Base-by-base conservation (phyloP, 2,329 filamentous ascomycete species). In the Colletotrichum musicola region DNA sequence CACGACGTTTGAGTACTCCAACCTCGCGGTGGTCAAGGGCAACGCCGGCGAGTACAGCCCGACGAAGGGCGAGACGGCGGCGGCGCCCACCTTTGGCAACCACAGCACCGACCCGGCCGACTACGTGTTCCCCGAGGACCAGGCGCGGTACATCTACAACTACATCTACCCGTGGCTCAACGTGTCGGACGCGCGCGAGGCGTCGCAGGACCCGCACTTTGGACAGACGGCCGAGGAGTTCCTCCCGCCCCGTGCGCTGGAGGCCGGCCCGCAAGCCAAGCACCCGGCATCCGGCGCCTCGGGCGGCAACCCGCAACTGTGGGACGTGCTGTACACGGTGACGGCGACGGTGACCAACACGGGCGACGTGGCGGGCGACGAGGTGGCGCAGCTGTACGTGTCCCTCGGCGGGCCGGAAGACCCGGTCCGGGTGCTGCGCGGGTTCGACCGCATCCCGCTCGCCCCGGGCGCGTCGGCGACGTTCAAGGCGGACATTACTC, bases 331-430 rank as follows among this genome's bases (percentile, higher is more conserved):
- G 54, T 94, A 91, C 83, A 89, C 84, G 12, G 87, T 93, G 18
- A 87, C 87, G 0, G 90, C 89, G 0, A 89, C 86, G 16, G 85
- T 96, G 71, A 90, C 85, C 72, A 96, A 97, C 84, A 93, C 87
- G 3, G 93, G 93, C 40, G 74, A 79, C 0, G 72, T 89, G 0
- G 83, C 79, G 1, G 92, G 92, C 30, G 91, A 93, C 47, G 92
- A 93, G 76, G 86, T 96, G 1, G 85, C 90, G 0, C 93, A 96
- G 83, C 81, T 94, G 14, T 95, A 98, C 79, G 77, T 98, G 62
- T 90, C 87, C 35, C 92, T 97, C 2, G 95, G 95, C 57, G 94
- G 93, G 0, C 86, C 91, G 1, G 86, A 90, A 44, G 92, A 98
- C 75, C 88, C 90, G 3, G 80, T 83, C 3, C 81, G 86, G 27